phyloP scores from a whole-genome alignment of 2,329 filamentous ascomycete genomes.

The Rutstroemia sp. region DNA sequence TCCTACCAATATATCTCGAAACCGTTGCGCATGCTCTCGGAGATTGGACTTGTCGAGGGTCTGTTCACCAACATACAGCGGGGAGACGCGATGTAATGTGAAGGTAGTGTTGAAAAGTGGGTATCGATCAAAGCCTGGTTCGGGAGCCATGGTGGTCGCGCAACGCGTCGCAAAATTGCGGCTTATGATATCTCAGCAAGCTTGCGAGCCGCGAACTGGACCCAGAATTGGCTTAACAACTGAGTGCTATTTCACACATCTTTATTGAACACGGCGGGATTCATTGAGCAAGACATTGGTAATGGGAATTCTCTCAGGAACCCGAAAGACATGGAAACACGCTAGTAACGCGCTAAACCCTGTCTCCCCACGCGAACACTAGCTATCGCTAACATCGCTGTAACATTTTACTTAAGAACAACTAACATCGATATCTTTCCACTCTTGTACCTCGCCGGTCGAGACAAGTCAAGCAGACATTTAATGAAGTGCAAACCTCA shows the following conservation, averaged over 20 bases:
- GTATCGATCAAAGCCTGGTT: constrained; percentile 20
- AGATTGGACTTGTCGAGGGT: constrained; percentile 31
- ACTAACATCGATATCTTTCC: background rate
- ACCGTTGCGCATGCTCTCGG: constrained; percentile 32
- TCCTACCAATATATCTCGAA: constrained; percentile 37
- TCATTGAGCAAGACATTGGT: too few relatives aligned
- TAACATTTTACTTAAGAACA: background rate
- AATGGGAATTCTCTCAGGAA: too few relatives aligned
- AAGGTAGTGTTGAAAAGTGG: constrained; percentile 40
- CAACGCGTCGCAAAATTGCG: background rate
- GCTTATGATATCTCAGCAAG: background rate
- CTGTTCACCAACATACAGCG: constrained; percentile 33
- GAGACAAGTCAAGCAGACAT: too few relatives aligned
- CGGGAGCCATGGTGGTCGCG: constrained; percentile 2
- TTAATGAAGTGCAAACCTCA: too few relatives aligned
- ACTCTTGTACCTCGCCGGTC: too few relatives aligned
- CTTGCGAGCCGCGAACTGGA: background rate
- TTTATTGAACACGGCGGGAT: too few relatives aligned
- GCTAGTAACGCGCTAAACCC: background rate
- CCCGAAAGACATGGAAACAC: too few relatives aligned
- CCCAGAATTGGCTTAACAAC: too few relatives aligned
- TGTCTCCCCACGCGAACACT: background rate
- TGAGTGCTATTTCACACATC: too few relatives aligned
- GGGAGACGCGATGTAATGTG: constrained; percentile 37
- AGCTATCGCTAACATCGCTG: background rate